Percentiles rank a stretch among this genome's conserved stretches.
Conservation (phyloP, 2,329 filamentous ascomycete species). For the Fusarium sp. region DNA sequence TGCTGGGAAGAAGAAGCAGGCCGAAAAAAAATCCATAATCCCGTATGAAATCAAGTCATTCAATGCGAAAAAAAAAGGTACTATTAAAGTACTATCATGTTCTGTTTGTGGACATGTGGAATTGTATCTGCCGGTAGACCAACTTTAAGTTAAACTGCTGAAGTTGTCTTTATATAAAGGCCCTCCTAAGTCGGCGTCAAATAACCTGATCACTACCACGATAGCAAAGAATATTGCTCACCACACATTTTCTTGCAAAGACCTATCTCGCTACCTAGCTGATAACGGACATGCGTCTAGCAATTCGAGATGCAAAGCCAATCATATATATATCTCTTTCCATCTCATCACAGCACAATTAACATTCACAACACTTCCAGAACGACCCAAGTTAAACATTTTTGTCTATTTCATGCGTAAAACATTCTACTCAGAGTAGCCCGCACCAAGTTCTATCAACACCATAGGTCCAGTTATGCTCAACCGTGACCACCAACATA, state of each 20-base stretch:
- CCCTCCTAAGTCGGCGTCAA: no score
- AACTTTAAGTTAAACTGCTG: no score
- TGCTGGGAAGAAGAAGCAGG: slow-evolving; percentile 3
- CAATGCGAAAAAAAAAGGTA: background rate
- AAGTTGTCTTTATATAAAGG: no score
- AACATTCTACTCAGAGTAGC: slow-evolving; percentile 34
- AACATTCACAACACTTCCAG: background rate
- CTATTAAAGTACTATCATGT: background rate
- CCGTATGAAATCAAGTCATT: background rate
- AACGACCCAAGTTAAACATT: slow-evolving; percentile 9
- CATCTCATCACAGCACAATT: background rate
- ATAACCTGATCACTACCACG: no score
- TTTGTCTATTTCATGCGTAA: slow-evolving; percentile 46
- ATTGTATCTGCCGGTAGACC: no score
- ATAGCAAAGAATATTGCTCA: background rate
- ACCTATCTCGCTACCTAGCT: background rate
- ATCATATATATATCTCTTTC: no score
- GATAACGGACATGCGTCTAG: background rate
- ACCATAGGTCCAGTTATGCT: slow-evolving; percentile 22
- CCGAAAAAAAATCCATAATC: slow-evolving; percentile 7
- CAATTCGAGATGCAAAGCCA: background rate
- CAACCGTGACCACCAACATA: slow-evolving; percentile 31
- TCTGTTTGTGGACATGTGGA: background rate
- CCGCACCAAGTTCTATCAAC: slow-evolving; percentile 34
- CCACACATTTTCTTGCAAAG: background rate